phyloP scores from a whole-genome alignment of 495 filamentous ascomycete genomes.

The Talaromyces borbonicus region DNA sequence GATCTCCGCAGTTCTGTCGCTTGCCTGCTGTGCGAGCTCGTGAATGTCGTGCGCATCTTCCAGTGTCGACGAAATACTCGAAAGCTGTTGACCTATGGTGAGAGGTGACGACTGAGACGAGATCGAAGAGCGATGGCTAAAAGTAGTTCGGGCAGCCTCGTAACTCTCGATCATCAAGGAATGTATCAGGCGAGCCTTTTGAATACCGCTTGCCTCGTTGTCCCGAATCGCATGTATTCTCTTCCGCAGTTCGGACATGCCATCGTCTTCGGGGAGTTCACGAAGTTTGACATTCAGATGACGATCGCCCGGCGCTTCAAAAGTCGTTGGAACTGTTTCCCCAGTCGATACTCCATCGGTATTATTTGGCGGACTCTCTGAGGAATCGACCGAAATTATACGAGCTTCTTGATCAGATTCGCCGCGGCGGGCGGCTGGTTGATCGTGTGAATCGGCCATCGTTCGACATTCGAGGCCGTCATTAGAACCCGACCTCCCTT shows the following conservation, averaged over 20 bases:
- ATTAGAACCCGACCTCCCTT: background rate
- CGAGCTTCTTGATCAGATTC: background rate
- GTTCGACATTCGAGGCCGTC: background rate
- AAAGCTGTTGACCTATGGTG: conserved; percentile 25
- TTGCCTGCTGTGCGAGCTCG: too few relatives aligned
- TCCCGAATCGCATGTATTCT: conserved; percentile 70
- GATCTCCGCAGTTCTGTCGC: too few relatives aligned
- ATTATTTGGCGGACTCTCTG: background rate
- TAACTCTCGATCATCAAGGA: conserved; percentile 73
- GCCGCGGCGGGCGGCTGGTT: background rate
- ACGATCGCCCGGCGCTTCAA: background rate
- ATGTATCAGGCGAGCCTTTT: conserved; percentile 82
- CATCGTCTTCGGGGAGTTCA: conserved; percentile 71
- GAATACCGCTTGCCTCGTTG: conserved; percentile 49
- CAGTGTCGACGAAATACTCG: conserved; percentile 24
- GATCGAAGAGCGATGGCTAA: conserved; percentile 17
- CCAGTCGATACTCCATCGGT: background rate
- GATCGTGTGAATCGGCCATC: background rate
- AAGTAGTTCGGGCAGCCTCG: conserved; percentile 34
- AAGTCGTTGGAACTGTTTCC: background rate
- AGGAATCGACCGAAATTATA: background rate
- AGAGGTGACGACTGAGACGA: conserved; percentile 23
- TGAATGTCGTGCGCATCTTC: too few relatives aligned
- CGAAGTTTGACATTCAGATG: background rate
- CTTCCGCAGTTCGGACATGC: conserved; percentile 65